Base-by-base conservation (phyloP, 495 filamentous ascomycete species). In the Penicillium coffeae region DNA sequence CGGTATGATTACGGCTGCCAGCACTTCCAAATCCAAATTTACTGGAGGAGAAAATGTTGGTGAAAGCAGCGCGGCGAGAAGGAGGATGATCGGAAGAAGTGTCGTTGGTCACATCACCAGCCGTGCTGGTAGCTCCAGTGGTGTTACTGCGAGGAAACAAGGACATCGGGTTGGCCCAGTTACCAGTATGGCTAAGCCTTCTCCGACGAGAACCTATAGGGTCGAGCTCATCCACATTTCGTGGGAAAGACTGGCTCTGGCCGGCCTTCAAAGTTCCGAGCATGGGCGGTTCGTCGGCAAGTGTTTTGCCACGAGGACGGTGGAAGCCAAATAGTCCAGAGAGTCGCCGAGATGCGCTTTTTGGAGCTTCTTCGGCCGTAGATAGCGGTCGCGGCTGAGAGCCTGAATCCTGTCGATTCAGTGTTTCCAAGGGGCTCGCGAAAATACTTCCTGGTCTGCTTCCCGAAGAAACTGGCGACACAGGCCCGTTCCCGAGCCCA, bases 201-300 rank as follows among this genome's bases (percentile, higher is more conserved):
- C 81, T 77, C 30, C 79, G 77, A 37, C 81, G 77, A 25, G 79
- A 73, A n/a, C 75, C 79, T 18, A 83, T 82, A n/a, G 84, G 80
- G 55, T 88, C 86, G 21, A 88, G 76, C 12, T 84, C 57, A 72
- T 86, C 75, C 64, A 83, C 50, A 69, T 81, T 72, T 61, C 81
- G 81, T 48, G 89, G 89, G 52, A 92, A 86, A 9, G 89, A 94
- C 56, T 89, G 88, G 59, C 88, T 90, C 58, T 95, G 87, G 2
- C 80, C 79, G 42, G 83, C 70, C 60, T 88, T 89, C 22, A 95
- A 70, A 30, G 80, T 82, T 12, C 89, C 89, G 15, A 94, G 62
- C 35, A 82, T 73, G 13, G 83, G 85, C 4, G 82, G 79, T 39
- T 86, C 82, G 19, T 87, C 79, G 8, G 87, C 84, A 40, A 76